Percentiles rank a stretch among this genome's conserved stretches.
Evolutionary conservation across 495 filamentous ascomycete genomes (phyloP).

Genomic region (Podospora conica): DNA sequence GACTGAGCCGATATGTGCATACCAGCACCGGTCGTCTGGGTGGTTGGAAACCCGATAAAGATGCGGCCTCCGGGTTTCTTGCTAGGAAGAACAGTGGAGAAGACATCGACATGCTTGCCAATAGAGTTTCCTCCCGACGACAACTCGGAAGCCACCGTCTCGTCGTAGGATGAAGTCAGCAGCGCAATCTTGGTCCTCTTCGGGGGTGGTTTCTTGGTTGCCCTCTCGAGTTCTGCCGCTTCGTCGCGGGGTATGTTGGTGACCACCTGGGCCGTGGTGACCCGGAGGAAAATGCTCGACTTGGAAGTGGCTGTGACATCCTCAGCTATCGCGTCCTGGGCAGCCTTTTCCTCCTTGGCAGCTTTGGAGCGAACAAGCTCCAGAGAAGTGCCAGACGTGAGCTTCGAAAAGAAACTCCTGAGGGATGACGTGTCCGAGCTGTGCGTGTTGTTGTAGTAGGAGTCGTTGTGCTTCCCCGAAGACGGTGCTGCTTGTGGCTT

Average conservation of each 20-base stretch:
- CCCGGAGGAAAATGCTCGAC: conserved; percentile 78
- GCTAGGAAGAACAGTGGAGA: conserved; percentile 81
- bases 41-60: conserved; percentile 96
- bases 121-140: conserved; percentile 35
- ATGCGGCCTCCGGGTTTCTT: conserved; percentile 73
- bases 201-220: conserved; percentile 94
- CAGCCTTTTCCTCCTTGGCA: conserved; percentile 46
- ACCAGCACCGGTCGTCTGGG: conserved; percentile 89
- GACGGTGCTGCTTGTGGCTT: conserved; percentile 48
- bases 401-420: conserved; percentile 72
- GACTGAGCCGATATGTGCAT: conserved; percentile 98
- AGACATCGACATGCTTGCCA: conserved; percentile 63
- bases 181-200: conserved; percentile 77
- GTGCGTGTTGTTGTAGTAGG: conserved; percentile 24
- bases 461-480: conserved; percentile 31
- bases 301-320: conserved; percentile 60
- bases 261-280: conserved; percentile 74
- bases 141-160: conserved; percentile 57
- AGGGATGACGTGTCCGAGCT: conserved; percentile 50
- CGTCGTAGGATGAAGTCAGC: conserved; percentile 85
- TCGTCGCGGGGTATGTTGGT: conserved; percentile 55
- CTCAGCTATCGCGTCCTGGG: conserved; percentile 53
- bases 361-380: conserved; percentile 37
- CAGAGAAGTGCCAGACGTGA: conserved; percentile 45
- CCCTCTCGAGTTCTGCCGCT: conserved; percentile 82